phyloP scores from a whole-genome alignment of 2,329 filamentous ascomycete genomes.

The Xylariaceae sp. region DNA sequence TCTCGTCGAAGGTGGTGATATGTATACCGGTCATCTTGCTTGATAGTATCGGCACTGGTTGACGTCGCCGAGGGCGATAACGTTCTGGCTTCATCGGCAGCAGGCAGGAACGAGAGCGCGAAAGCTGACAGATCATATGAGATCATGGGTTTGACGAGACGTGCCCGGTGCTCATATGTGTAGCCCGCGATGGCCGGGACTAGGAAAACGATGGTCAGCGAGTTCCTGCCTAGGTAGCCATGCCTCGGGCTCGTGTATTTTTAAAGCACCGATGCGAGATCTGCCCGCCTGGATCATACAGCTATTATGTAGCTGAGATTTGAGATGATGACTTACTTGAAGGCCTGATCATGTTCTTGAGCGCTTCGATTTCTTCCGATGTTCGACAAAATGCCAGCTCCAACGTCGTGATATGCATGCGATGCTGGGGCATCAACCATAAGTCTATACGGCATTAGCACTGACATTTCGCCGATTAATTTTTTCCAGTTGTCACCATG shows the following conservation, averaged over 20 bases:
- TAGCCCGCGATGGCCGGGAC: conserved; percentile 62
- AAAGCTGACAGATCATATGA: conserved; percentile 84
- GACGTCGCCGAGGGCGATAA: conserved; percentile 39
- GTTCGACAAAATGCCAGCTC: conserved; percentile 83
- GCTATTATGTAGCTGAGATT: too few species aligned
- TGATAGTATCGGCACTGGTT: conserved; percentile 33
- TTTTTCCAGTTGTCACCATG: not conserved
- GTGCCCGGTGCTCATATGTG: conserved; percentile 64
- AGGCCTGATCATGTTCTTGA: conserved; percentile 58
- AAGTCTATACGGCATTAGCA: conserved; percentile 51
- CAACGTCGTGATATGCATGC: conserved; percentile 80
- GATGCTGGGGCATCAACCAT: conserved; percentile 80
- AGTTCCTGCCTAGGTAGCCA: too few species aligned
- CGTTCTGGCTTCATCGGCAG: conserved; percentile 59
- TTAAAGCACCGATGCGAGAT: too few species aligned
- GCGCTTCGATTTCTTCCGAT: conserved; percentile 60
- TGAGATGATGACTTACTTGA: conserved; percentile 26
- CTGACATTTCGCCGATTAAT: not conserved
- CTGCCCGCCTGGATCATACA: too few species aligned
- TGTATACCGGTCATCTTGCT: conserved; percentile 66
- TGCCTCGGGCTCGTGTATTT: too few species aligned
- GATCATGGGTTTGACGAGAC: conserved; percentile 77
- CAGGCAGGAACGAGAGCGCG: conserved; percentile 83
- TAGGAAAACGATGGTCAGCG: not conserved
- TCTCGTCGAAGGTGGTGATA: conserved; percentile 90